Base-by-base conservation (phyloP, 352 stramenopile genomes). In the Globisporangium takayamanum region DNA sequence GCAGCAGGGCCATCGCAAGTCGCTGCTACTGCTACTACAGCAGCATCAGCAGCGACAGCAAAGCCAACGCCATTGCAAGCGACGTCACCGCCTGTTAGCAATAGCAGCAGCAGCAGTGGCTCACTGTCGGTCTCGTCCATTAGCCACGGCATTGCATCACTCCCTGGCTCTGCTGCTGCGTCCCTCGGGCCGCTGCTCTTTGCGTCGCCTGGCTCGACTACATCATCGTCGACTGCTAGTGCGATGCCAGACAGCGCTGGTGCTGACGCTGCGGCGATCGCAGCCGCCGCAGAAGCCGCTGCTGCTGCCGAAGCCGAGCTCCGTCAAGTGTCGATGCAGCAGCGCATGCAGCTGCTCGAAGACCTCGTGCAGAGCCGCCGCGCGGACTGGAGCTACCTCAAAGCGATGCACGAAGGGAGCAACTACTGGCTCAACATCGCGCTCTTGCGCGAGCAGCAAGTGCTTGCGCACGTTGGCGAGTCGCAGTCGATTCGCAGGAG, bases 361-460 rank as follows among this genome's bases (percentile, higher is more conserved):
- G 75, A 90, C 22, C 72, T 94, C 14, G 78, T 91, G 46, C 74
- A 88, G 71, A 67, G 78, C 30, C 76, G 84, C 15, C 80, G 82
- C 25, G 76, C 74, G 14, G 84, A 94, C 70, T 90, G 79, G 75
- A 88, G 64, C 47, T 94, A 94, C 66, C 57, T 94, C 37, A 89
- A 89, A 60, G 68, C 73, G 20, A 89, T 94, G 78, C 84, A 94
- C 55, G 68, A 82, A 59, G 81, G 81, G 18, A 84, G 75, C 18
- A 87, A 85, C 65, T 88, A 88, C 57, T 94, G 83, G 84, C 70
- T 94, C 37, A 94, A 91, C 67, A 61, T 94, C 4, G 80, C 84
- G 12, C 57, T 90, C 49, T 56, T 94, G 15, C 64, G 76, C 3
- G 84, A 94, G 61, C 73, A 78, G 28, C 72, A 89, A 33, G 69